Evolutionary conservation across 805 yeast species (phyloP), one percentile per base, ranked within the genome.

Genomic region (Barnettozyma siamensis): DNA sequence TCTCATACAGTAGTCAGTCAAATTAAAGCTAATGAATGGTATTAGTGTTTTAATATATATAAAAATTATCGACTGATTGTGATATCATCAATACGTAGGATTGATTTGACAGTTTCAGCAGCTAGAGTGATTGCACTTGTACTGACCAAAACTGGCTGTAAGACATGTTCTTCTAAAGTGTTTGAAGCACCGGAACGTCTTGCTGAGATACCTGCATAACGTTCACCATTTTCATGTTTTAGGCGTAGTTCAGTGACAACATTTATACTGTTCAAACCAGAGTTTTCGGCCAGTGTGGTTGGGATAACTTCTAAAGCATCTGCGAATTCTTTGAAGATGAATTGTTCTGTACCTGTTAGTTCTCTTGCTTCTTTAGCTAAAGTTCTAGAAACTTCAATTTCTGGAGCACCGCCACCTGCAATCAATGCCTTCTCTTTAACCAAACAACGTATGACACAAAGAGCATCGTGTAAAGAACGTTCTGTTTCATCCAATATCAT

Each of bases 391-490:
- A 93, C 91, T 55, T 88, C 74, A 94, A 93, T 82, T 60, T 91
- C 99, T 35, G 98, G 95, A 6, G 99, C 98, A 55, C 98, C 99
- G 49, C 99, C 99, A 55, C 99, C 99, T 12, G 98, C 96, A 66
- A 93, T 88, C 59, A 96, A 86, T 55, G 91, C 80, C 15, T 96
- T 85, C 55, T 88, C 94, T 53, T 76, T 80, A 84, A 61, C 95
- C 69, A 48, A 83, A 72, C 42, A 88, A 94, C 17, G 96, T 88
- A 86, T 48, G 85, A 75, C 40, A 74, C 99, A 93, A 43, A 93
- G 73, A 0, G 99, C 98, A 65, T 93, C 99, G 58, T 93, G 99
- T 49, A 93, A 70, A 3, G 98, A 89, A 66, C 99, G 82, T 62
- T 93, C 99, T 30, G 98, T 80, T 69, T 93, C 99, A 65, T 93